Evolutionary conservation across 306 rosid species (phyloP).

Genomic region (Castanospermum australe): DNA sequence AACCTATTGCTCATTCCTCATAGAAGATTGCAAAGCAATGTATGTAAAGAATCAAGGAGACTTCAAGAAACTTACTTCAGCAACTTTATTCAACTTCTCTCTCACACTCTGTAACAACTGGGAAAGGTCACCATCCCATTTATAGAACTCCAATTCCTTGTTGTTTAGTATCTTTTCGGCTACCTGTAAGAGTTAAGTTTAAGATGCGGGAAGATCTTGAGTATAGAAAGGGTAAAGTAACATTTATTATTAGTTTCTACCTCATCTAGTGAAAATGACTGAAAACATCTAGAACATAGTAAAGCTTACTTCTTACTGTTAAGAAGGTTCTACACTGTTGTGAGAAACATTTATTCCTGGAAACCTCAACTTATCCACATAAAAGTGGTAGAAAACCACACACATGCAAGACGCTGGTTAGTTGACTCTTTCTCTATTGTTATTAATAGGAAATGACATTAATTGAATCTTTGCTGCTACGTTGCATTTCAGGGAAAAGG

Average conservation of each 20-base stretch:
- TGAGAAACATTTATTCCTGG: not conserved
- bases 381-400: not conserved
- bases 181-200: slow-evolving; percentile 41
- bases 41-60: not conserved
- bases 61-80: slow-evolving; percentile 55
- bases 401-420: not conserved
- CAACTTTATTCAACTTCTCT: slow-evolving; percentile 85
- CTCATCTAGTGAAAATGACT: not conserved
- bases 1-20: not conserved
- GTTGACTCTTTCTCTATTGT: not conserved
- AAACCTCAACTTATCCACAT: slow-evolving; percentile 1
- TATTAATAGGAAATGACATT: not conserved
- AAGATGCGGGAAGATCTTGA: not conserved
- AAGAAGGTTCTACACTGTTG: not conserved
- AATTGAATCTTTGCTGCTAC: not conserved
- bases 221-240: not conserved
- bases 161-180: slow-evolving; percentile 69
- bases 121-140: slow-evolving; percentile 89
- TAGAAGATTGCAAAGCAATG: not conserved
- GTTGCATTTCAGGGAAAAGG: not conserved
- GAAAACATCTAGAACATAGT: not conserved
- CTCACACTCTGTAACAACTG: slow-evolving; percentile 85
- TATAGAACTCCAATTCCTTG: slow-evolving; percentile 83
- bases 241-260: not conserved
- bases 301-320: not conserved